Evolutionary conservation across 345 rosid species (phyloP), one percentile per base, ranked within the genome.

Genomic region (Stellera chamaejasme): DNA sequence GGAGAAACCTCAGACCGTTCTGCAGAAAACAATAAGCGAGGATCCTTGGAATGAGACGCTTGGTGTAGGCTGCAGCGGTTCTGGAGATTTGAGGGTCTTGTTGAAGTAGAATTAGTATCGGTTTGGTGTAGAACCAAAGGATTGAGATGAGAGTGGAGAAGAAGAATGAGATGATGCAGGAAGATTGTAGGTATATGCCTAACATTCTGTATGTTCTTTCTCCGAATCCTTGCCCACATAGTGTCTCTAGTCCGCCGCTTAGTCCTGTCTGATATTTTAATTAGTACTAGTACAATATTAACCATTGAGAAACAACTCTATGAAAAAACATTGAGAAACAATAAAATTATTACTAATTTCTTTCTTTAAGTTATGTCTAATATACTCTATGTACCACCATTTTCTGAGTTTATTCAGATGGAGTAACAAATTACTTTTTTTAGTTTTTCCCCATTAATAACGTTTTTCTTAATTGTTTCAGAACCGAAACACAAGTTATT

Each of bases 171-270:
- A 75, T 69, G n/a, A 73, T 66, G 66, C 75, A 75, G 4, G 87
- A 71, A 14, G 83, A 74, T 67, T 81, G 87, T 1, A 78, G 71
- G 58, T 81, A 54, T 12, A 76, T 63, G n/a, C 87, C 84, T 48
- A 78, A 41, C 60, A 65, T 69, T 43, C 67, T 70, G 65, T 82
- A 78, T 36, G 14, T 1, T 45, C 70, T 66, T 48, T 83, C 78
- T 0, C 82, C 84, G 47, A 73, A 82, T 9, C 65, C 82, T 72
- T 78, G 87, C 2, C 87, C 84, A 55, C 87, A 81, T 0, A 82
- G 75, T 27, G 84, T 82, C 63, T 81, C 87, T 3, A 81, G 63
- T 26, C 82, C 72, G 45, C 83, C 83, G 58, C 83, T 81, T 43
- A 72, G 53, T 10, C 87, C 84, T 10, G 45, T 42, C 87, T 78